These are phyloP conservation scores for Huntiella decipiens DNA, from an alignment of 2,329 filamentous ascomycete species.

Conservation along the genomic window DNA sequence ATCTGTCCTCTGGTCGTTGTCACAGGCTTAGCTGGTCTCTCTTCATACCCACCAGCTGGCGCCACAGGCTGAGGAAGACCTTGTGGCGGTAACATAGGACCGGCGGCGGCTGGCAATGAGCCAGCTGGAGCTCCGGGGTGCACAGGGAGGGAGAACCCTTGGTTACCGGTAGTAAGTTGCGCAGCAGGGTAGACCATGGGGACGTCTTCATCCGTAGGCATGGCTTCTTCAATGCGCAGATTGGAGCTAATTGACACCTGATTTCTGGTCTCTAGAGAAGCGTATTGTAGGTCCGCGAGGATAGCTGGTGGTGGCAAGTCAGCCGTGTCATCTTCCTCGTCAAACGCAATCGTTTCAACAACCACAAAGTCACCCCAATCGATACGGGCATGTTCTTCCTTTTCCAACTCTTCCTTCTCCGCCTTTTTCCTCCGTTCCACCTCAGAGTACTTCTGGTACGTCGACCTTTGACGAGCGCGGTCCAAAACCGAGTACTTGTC, in stretches of 20 bases:
- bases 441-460: conserved; percentile 72
- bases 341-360: conserved; percentile 86
- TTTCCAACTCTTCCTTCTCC: conserved; percentile 68
- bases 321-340: conserved; percentile 66
- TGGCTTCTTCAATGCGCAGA: conserved; percentile 81
- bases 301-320: conserved; percentile 79
- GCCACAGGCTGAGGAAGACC: conserved; percentile 3
- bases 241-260: conserved; percentile 68
- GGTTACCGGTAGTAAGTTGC: conserved; percentile 21
- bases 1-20: conserved; percentile 56
- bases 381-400: conserved; percentile 58
- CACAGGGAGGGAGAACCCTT: conserved; percentile 23
- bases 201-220: conserved; percentile 53
- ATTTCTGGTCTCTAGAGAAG: conserved; percentile 87
- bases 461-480: conserved; percentile 66
- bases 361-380: conserved; percentile 98
- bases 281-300: conserved; percentile 79
- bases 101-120: conserved; percentile 19
- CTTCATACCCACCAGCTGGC: conserved; percentile 29
- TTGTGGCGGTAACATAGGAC: conserved; percentile 10
- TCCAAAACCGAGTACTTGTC: conserved; percentile 67
- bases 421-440: conserved; percentile 76
- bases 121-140: conserved; percentile 23
- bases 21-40: conserved; percentile 47
- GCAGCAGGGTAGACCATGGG: conserved; percentile 15